A percentile compares a stretch with the other conserved stretches of the same genome.
These are phyloP conservation scores for Lojkania enalia DNA, from an alignment of 2,329 filamentous ascomycete genomes.

Conservation along the genomic window DNA sequence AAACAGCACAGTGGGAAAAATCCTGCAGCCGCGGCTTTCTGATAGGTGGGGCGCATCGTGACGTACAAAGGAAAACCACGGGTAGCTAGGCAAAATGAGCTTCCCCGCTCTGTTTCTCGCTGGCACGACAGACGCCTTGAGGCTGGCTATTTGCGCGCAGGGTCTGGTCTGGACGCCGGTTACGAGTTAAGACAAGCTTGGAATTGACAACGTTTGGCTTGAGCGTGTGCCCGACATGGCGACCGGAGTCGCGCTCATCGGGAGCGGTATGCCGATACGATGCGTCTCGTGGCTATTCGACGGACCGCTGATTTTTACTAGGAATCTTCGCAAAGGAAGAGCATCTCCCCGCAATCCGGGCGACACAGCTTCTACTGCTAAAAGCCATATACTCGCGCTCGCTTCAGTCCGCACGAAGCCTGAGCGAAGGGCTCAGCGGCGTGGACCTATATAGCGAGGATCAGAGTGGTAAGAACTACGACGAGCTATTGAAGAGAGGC, in stretches of 20 bases:
- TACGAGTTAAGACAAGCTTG: no score
- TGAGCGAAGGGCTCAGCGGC: conserved; percentile 41
- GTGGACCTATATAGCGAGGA: conserved; percentile 64
- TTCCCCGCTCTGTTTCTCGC: no score
- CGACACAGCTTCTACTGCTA: conserved; percentile 57
- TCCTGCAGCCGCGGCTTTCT: no score
- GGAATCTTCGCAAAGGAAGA: conserved; percentile 63
- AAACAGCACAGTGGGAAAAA: no score
- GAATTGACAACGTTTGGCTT: no score
- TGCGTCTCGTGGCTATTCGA: conserved; percentile 12
- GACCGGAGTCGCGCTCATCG: conserved; percentile 64
- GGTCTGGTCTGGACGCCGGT: no score
- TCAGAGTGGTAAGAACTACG: conserved; percentile 50
- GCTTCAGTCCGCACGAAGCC: conserved; percentile 56
- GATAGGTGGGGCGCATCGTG: no score
- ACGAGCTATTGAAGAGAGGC: conserved; percentile 56
- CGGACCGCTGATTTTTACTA: background rate
- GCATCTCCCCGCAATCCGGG: conserved; percentile 65
- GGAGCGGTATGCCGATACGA: conserved; percentile 47
- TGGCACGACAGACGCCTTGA: no score
- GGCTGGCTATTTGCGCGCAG: no score
- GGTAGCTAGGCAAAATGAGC: no score
- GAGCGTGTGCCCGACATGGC: conserved; percentile 30
- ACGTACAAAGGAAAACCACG: no score
- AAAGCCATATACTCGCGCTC: conserved; percentile 70